A percentile compares a stretch with the other conserved stretches of the same genome.
phyloP scores from a whole-genome alignment of 2,329 filamentous ascomycete genomes.

The Pseudogymnoascus pannorum region DNA sequence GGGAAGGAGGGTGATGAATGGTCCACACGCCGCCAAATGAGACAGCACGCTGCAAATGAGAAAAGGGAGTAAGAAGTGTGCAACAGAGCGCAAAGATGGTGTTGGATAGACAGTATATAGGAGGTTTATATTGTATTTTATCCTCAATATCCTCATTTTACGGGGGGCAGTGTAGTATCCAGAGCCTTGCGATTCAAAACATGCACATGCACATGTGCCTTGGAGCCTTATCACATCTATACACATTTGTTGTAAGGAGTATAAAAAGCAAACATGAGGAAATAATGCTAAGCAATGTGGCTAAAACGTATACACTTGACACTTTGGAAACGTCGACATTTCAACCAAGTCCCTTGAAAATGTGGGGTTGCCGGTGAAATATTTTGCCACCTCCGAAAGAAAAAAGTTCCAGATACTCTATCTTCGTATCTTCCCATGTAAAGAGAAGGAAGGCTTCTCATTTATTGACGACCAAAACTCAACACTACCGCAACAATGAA shows the following conservation, averaged over 20 bases:
- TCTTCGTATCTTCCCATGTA: conserved; percentile 10
- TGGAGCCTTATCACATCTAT: background rate
- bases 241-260: too few relatives aligned
- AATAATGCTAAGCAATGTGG: background rate
- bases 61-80: background rate
- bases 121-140: background rate
- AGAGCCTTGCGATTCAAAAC: background rate
- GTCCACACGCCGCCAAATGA: background rate
- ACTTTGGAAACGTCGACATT: background rate
- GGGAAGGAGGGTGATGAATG: background rate
- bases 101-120: background rate
- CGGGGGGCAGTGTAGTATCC: background rate
- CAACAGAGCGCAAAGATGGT: background rate
- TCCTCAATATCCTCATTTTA: background rate
- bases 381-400: conserved; percentile 7
- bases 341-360: background rate
- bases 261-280: too few relatives aligned
- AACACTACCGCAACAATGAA: conserved; percentile 40
- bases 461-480: conserved; percentile 9
- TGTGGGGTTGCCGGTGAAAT: background rate
- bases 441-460: conserved; percentile 12
- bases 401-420: conserved; percentile 9
- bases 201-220: background rate
- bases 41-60: background rate
- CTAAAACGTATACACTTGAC: background rate